Evolutionary conservation across 176 grass and related monocot genomes (phyloP), one percentile per base, ranked within the genome.

Genomic region (Echinochloa phyllopogon): DNA sequence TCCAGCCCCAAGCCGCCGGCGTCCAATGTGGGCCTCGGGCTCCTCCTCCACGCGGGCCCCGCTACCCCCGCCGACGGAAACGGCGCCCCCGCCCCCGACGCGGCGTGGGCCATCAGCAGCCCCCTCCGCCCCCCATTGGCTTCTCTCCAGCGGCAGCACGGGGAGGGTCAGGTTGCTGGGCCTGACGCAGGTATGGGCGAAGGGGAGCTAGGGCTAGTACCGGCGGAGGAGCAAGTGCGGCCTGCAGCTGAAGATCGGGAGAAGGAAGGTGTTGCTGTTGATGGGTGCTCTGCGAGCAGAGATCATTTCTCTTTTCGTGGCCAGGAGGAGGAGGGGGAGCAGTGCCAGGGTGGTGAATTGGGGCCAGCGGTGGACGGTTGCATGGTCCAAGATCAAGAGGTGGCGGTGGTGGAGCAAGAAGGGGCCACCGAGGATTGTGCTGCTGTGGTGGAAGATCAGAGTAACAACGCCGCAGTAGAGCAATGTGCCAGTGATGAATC

Each of bases 1-100:
- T 65, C 76, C 53, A 4, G 48, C 63, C 20, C 48, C 41, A 78
- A 50, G 11, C 38, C 69, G 13, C 8, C n/a, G 6, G 3, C 79
- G 6, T 12, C 86, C 55, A 78, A 72, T 9, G 21, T 75, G 4
- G 76, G 76, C 8, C 82, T 89, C 60, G 50, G 82, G n/a, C 20
- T 89, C 27, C 24, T 79, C 29, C 82, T 84, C 59, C 40, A 66
- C 59, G 43, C 43, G 41, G 42, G 17, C 5, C 56, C 2, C 69
- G 17, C 44, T 59, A 12, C n/a, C 65, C 69, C 65, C 65, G 10
- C 38, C 21, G 37, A 70, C 48, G 50, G 6, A 45, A 15, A 29
- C 36, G 50, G 12, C 47, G 8, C 16, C 10, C 17, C 13, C 21
- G 6, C 27, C 11, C 6, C 10, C 78, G 63, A 55, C 44, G 60